Conservation (phyloP, 352 stramenopile genomes). For the Aphanomyces cochlioides region DNA sequence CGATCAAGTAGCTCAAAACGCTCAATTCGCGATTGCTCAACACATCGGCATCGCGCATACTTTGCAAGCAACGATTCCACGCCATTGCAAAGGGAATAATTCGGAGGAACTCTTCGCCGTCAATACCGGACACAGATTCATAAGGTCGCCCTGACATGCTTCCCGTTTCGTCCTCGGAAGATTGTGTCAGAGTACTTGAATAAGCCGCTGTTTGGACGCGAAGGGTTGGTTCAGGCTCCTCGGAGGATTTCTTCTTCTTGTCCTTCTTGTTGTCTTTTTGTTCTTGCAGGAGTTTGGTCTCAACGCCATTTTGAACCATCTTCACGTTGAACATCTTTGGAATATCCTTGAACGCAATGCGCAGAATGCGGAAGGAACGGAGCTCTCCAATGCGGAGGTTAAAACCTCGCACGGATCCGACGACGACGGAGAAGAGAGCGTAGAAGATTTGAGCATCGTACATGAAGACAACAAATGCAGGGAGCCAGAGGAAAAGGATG, state of each 20-base stretch:
- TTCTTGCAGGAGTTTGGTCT: constrained; percentile 47
- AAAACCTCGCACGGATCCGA: constrained; percentile 72
- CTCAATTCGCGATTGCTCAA: constrained; percentile 83
- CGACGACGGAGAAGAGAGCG: constrained; percentile 63
- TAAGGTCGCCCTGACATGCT: constrained; percentile 52
- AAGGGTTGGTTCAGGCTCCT: constrained; percentile 31
- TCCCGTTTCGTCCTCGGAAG: constrained; percentile 40
- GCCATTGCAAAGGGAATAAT: constrained; percentile 85
- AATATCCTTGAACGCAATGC: constrained; percentile 80
- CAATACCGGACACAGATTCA: constrained; percentile 70
- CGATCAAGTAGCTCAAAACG: constrained; percentile 83
- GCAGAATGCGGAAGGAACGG: constrained; percentile 76
- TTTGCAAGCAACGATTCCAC: constrained; percentile 76
- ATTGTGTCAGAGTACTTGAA: constrained; percentile 34
- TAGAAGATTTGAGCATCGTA: constrained; percentile 86
- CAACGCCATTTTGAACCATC: constrained; percentile 59
- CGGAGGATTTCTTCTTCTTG: constrained; percentile 56
- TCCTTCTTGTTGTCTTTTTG: constrained; percentile 41
- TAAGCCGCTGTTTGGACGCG: constrained; percentile 11
- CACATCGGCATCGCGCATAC: constrained; percentile 74
- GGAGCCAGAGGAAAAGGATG: constrained; percentile 76
- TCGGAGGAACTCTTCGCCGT: constrained; percentile 75
- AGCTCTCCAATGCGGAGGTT: constrained; percentile 80
- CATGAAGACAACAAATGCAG: constrained; percentile 77
- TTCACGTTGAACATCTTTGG: constrained; percentile 85